Evolutionary conservation across 1,139 yeast genomes (phyloP), one percentile per base, ranked within the genome.

Genomic region (Debaryomyces subglobosus): DNA sequence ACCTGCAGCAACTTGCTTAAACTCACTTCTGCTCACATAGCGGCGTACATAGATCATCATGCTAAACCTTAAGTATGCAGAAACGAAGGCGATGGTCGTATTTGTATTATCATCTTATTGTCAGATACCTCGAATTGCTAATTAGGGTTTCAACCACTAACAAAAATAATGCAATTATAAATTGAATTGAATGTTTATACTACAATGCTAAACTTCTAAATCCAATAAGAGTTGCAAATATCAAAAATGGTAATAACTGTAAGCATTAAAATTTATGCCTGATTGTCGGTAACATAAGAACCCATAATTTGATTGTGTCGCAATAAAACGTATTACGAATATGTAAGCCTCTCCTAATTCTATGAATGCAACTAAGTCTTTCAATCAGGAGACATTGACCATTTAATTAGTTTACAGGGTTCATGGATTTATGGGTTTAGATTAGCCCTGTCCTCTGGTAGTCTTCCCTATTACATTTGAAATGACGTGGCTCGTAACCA

Each of bases 1-100:
- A 32, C 20, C 16, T 42, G 32, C 45, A 42, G 39, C 15, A 21
- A 16, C 24, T 8, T 34, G 39, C 45, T 24, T 42, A 39, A 24
- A 18, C 30, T 34, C 24, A 35, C 45, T 23, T 42, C 18, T 20
- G 30, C 24, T 32, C 35, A 7, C 45, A 34, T 16, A 25, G 18
- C 21, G 35, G 27, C 42, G 29, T 24, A n/a, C 3, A 29, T 4
- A 10, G 12, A 13, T 27, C 16, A 27, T 39, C 24, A 12, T 10
- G 10, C 23, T 27, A 10, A 25, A 39, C 21, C 15, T 39, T 21
- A 37, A 37, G 27, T 39, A 20, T 18, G 10, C 25, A 20, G 38
- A 20, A 20, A 35, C 25, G 38, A 35, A 20, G 15, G 38, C 38
- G 9, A 15, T 20, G 10, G 16, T 35, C 25, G 38, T 21, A 35